phyloP scores from a whole-genome alignment of 176 grass and related monocot genomes.

The Rhynchospora tenuis region DNA sequence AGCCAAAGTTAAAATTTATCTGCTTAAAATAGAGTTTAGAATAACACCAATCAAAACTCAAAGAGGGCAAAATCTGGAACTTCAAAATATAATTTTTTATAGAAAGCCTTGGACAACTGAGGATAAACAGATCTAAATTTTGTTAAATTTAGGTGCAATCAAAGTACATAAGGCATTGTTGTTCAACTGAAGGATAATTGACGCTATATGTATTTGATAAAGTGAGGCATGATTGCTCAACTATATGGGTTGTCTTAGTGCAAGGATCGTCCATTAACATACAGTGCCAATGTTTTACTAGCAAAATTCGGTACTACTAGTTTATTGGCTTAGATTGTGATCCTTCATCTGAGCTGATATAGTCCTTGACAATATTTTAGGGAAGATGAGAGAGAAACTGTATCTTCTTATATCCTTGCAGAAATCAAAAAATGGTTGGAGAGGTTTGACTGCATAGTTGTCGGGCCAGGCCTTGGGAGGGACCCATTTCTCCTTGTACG shows the following conservation, averaged over 20 bases:
- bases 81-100: background rate
- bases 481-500: constrained; percentile 89
- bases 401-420: constrained; percentile 59
- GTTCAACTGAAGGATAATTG: background rate
- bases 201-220: background rate
- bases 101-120: background rate
- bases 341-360: constrained; percentile 3
- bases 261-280: background rate
- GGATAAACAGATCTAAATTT: background rate
- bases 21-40: background rate
- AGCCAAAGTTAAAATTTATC: background rate
- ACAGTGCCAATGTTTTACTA: background rate
- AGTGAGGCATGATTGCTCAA: background rate
- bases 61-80: background rate
- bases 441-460: constrained; percentile 89
- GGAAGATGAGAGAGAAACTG: constrained; percentile 50
- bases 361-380: constrained; percentile 21
- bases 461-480: constrained; percentile 89
- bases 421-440: constrained; percentile 90
- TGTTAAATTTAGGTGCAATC: background rate
- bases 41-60: background rate
- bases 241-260: background rate
- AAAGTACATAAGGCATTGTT: background rate
- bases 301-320: background rate
- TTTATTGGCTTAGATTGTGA: background rate